Evolutionary conservation across 2,329 filamentous ascomycete genomes (phyloP).

Genomic region (Fusarium udum): DNA sequence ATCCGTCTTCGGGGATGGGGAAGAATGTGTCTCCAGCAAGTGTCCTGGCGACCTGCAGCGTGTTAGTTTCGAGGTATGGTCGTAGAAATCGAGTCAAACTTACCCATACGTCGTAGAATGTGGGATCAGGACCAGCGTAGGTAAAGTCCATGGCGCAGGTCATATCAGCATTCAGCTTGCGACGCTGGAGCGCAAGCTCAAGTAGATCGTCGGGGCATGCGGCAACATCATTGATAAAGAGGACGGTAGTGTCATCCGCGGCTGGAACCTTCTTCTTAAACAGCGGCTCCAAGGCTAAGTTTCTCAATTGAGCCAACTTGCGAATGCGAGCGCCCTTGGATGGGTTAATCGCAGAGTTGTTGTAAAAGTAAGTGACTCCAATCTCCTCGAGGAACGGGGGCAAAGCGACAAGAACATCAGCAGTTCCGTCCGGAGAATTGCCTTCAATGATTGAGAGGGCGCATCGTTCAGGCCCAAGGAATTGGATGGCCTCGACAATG

Average conservation of each 20-base stretch:
- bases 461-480: constrained; percentile 61
- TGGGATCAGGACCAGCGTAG: constrained; percentile 54
- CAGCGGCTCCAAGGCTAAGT: constrained; percentile 61
- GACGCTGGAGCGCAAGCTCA: constrained; percentile 62
- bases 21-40: constrained; percentile 67
- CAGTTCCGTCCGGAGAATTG: constrained; percentile 64
- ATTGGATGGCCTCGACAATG: constrained; percentile 59
- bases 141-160: constrained; percentile 69
- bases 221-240: constrained; percentile 66
- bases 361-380: constrained; percentile 55
- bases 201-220: constrained; percentile 65
- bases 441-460: constrained; percentile 66
- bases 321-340: constrained; percentile 55
- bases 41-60: constrained; percentile 55
- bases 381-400: constrained; percentile 50
- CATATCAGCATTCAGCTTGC: constrained; percentile 60
- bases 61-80: neutral
- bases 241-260: constrained; percentile 53
- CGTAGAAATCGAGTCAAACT: rapidly evolving
- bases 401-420: constrained; percentile 58
- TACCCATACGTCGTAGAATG: constrained; percentile 65
- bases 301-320: constrained; percentile 60
- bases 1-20: constrained; percentile 59
- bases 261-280: constrained; percentile 41
- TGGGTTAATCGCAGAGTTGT: constrained; percentile 56